These are phyloP conservation scores for Quillaja saponaria DNA, from an alignment of 306 rosid genomes.

Conservation along the genomic window DNA sequence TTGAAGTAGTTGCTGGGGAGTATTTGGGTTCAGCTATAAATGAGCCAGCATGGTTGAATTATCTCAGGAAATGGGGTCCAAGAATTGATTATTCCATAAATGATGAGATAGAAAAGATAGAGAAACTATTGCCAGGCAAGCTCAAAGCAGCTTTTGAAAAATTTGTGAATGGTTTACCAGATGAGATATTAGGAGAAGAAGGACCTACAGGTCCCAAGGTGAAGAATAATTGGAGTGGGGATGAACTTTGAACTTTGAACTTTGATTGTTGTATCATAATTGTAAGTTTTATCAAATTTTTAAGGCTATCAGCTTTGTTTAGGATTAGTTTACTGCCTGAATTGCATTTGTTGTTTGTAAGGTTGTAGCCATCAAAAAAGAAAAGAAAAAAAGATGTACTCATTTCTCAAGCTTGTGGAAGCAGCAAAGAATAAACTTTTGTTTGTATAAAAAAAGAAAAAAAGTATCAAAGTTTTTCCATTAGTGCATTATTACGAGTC, in stretches of 20 bases:
- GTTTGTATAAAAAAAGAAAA: too few species aligned
- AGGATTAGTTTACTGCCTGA: not conserved
- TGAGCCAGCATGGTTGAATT: constrained; percentile 56
- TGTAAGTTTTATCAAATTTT: not conserved
- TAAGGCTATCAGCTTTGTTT: not conserved
- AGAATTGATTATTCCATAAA: constrained; percentile 35
- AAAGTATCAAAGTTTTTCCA: too few species aligned
- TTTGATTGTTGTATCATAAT: not conserved
- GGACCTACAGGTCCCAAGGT: constrained; percentile 85
- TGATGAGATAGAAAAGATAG: constrained; percentile 41
- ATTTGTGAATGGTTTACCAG: constrained; percentile 41
- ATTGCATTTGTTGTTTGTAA: not conserved
- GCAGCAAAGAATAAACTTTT: too few species aligned
- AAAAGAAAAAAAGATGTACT: too few species aligned
- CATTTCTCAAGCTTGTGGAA: too few species aligned
- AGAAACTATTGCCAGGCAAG: constrained; percentile 41
- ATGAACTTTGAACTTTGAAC: constrained; percentile 42
- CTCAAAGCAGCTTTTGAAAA: constrained; percentile 36
- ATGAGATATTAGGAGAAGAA: constrained; percentile 61
- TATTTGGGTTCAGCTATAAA: constrained; percentile 31
- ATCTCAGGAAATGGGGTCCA: constrained; percentile 61
- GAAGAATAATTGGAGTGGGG: constrained; percentile 68
- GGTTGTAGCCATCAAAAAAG: too few species aligned
- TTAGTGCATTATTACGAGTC: too few species aligned
- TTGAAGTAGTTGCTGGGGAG: constrained; percentile 45